A percentile compares a stretch with the other conserved stretches of the same genome.
Evolutionary conservation across 2,329 filamentous ascomycete genomes (phyloP).

Genomic region (Neofusicoccum ribis): DNA sequence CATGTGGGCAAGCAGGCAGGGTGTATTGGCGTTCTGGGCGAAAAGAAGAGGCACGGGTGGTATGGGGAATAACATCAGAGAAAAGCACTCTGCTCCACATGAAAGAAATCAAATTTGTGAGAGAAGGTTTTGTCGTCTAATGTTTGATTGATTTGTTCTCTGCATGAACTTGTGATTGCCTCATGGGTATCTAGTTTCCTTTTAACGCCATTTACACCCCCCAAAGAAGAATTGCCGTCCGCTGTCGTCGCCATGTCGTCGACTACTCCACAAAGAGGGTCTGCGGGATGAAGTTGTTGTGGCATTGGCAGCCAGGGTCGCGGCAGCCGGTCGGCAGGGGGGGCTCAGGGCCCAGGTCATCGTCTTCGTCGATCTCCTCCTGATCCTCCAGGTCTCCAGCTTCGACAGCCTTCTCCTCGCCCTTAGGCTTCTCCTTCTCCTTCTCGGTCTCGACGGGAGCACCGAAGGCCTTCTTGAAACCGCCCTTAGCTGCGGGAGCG

Average conservation of each 20-base stretch:
- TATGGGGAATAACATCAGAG: neutral
- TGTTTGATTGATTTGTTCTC: neutral
- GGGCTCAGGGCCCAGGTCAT: slow-evolving; percentile 45
- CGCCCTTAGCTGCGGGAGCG: slow-evolving; percentile 4
- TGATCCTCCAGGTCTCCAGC: neutral
- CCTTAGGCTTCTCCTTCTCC: slow-evolving; percentile 40
- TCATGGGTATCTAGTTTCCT: slow-evolving; percentile 7
- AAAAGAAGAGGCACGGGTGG: neutral
- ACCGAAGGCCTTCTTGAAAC: slow-evolving; percentile 19
- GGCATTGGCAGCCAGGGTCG: slow-evolving; percentile 7
- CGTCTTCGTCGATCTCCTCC: slow-evolving; percentile 24
- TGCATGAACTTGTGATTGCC: neutral
- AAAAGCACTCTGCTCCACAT: neutral
- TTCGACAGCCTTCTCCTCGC: slow-evolving; percentile 22
- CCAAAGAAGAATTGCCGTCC: neutral
- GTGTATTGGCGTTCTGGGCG: neutral
- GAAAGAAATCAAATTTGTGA: neutral
- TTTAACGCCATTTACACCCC: neutral
- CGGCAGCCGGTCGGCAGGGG: slow-evolving; percentile 52
- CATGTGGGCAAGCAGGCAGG: neutral
- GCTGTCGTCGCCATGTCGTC: too few relatives aligned
- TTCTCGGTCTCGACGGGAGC: slow-evolving; percentile 29
- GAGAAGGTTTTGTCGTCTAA: neutral
- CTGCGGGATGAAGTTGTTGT: neutral
- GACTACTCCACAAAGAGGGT: neutral